phyloP scores from a whole-genome alignment of 441 rosid species.

The Flueggea neowawraea region DNA sequence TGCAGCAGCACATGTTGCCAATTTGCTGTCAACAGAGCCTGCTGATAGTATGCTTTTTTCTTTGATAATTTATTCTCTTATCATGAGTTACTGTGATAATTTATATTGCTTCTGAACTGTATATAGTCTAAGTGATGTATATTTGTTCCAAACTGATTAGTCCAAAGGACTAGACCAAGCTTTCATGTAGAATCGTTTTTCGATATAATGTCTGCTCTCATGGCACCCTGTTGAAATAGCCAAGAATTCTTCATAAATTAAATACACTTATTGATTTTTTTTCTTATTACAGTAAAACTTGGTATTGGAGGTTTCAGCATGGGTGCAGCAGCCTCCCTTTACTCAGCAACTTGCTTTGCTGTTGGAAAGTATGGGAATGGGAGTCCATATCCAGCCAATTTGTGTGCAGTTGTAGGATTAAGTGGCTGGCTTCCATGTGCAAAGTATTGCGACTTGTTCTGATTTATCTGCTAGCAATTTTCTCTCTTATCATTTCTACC shows the following conservation, averaged over 20 bases:
- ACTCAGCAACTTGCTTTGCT: conserved; percentile 77
- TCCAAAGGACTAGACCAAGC: too few species aligned
- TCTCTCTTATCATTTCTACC: conserved; percentile 3
- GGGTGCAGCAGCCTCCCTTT: conserved; percentile 92
- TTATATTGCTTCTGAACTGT: too few species aligned
- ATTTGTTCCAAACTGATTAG: too few species aligned
- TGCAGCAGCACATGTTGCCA: conserved; percentile 85
- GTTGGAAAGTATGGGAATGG: conserved; percentile 69
- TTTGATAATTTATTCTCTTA: conserved; percentile 6
- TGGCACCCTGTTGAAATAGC: background rate
- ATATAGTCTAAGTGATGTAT: too few species aligned
- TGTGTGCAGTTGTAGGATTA: conserved; percentile 78
- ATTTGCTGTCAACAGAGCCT: conserved; percentile 84
- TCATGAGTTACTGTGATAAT: background rate
- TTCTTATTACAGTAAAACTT: conserved; percentile 61
- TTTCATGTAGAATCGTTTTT: too few species aligned
- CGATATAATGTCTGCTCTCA: background rate
- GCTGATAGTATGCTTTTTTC: conserved; percentile 62
- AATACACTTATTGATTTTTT: conserved; percentile 1
- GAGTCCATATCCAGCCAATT: conserved; percentile 59
- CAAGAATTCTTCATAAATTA: background rate
- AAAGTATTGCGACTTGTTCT: conserved; percentile 47
- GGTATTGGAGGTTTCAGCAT: conserved; percentile 99
- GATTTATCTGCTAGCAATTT: conserved; percentile 4
- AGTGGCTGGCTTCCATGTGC: conserved; percentile 99